These are phyloP conservation scores for Sindora glabra DNA, from an alignment of 306 rosid genomes.

Conservation along the genomic window DNA sequence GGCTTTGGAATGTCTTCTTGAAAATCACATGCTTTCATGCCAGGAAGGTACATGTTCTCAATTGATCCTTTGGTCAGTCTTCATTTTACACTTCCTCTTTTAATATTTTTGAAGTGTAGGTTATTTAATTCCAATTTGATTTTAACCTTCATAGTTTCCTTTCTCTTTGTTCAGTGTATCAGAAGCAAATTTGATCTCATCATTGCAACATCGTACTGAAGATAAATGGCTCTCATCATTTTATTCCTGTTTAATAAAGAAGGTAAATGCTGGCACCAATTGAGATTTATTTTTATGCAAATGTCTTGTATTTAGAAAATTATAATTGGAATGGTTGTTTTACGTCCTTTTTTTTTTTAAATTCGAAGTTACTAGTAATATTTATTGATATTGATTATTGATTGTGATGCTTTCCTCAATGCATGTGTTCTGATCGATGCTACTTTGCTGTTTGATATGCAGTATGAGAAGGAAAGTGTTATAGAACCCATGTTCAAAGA, in stretches of 20 bases:
- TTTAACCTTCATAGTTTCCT: not conserved
- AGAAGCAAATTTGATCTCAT: conserved; percentile 75
- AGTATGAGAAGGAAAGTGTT: conserved; percentile 82
- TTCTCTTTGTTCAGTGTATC: conserved; percentile 30
- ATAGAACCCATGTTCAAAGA: conserved; percentile 80
- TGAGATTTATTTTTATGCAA: conserved; percentile 10
- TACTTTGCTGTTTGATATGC: conserved; percentile 18
- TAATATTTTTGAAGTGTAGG: not conserved
- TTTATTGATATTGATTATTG: not conserved
- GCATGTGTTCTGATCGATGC: conserved; percentile 1
- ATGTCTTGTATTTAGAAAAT: not conserved
- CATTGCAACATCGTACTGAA: conserved; percentile 77
- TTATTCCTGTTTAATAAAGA: conserved; percentile 84
- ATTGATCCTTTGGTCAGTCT: not conserved
- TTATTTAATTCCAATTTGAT: conserved; percentile 7
- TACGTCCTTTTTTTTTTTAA: not conserved
- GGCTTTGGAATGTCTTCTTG: conserved; percentile 96
- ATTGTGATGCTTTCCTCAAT: not conserved
- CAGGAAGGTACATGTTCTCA: conserved; percentile 63
- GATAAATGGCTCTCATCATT: conserved; percentile 95
- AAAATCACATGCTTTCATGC: conserved; percentile 91
- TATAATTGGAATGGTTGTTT: not conserved
- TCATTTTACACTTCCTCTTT: not conserved
- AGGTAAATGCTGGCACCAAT: conserved; percentile 39
- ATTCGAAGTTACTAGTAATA: no score